Evolutionary conservation across 73 alveolate species (phyloP).

Genomic region (Stentor coeruleus): DNA sequence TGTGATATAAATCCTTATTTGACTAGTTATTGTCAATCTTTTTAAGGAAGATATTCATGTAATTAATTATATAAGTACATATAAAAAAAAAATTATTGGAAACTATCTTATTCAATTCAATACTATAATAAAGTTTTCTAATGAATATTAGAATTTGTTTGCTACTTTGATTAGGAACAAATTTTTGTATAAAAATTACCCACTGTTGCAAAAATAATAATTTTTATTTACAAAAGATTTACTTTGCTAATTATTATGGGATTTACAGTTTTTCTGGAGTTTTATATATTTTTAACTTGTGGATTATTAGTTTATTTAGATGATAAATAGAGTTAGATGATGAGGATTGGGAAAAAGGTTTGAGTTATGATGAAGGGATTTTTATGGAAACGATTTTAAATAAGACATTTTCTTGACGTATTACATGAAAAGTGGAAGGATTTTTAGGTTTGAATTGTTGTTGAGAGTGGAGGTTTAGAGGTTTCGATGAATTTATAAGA

Average conservation of each 20-base stretch:
- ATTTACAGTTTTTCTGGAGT: background rate
- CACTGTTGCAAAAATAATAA: slow-evolving; percentile 8
- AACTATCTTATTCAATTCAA: background rate
- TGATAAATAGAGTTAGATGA: too few relatives aligned
- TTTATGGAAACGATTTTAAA: too few relatives aligned
- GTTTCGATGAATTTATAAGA: too few relatives aligned
- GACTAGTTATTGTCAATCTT: slow-evolving; percentile 11
- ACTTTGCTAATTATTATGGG: background rate
- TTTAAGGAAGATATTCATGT: background rate
- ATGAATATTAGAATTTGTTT: background rate
- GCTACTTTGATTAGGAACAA: background rate
- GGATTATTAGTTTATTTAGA: background rate
- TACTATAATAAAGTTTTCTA: background rate
- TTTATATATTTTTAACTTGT: background rate
- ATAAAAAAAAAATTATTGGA: background rate
- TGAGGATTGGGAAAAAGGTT: too few relatives aligned
- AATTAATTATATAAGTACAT: background rate
- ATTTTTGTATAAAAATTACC: slow-evolving; percentile 15
- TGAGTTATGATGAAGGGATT: too few relatives aligned
- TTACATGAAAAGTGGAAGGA: too few relatives aligned
- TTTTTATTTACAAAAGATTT: background rate
- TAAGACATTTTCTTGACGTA: too few relatives aligned
- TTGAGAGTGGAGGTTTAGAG: too few relatives aligned
- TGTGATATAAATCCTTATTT: background rate
- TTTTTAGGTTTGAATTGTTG: too few relatives aligned